Evolutionary conservation across 192 early-diverging fungal species (phyloP), one percentile per base, ranked within the genome.

Genomic region (Helicostylum pulchrum): DNA sequence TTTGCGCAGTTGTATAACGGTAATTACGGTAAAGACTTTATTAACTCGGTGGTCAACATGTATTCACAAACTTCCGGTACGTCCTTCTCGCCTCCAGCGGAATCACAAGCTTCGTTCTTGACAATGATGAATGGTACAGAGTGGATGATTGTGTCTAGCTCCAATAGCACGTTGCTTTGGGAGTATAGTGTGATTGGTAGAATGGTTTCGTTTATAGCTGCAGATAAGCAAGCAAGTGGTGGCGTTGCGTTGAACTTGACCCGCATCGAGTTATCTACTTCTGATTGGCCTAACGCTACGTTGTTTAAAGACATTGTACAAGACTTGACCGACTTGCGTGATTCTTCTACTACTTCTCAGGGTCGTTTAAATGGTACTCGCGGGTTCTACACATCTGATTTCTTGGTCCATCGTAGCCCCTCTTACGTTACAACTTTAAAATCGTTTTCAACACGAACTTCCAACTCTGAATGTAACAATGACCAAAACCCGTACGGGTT

Each of bases 1-100:
- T 45, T 56, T 44, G 53, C 45, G 14, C 60, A 49, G 9, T 45
- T 70, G 0, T 70, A 70, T 23, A 70, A 20, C 2, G 68, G 68
- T 23, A 70, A 70, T 30, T 70, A 70, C 26, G 63, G 68, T 32
- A 63, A 62, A 47, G 68, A 62, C 20, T 70, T 59, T 44, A 63
- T 48, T 12, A 64, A 64, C 0, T 53, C 53, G 11, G 61, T 64
- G 15, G 31, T 53, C 10, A 23, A 39, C 7, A 42, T 70, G 14
- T 61, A 45, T 17, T 14, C 47, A 14, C 60, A 54, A 49, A 61
- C 68, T 7, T 21, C 34, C 20, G 47, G 36, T 42, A 70, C 68
- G 12, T 9, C 61, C 8, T 70, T 58, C 17, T 39, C 61, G 8
- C 51, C 68, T 19, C 44, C 53, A 15, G 14, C 26, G 3, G 44